Evolutionary conservation across 2,329 filamentous ascomycete species (phyloP).

Genomic region (Penicillium oxalicum): DNA sequence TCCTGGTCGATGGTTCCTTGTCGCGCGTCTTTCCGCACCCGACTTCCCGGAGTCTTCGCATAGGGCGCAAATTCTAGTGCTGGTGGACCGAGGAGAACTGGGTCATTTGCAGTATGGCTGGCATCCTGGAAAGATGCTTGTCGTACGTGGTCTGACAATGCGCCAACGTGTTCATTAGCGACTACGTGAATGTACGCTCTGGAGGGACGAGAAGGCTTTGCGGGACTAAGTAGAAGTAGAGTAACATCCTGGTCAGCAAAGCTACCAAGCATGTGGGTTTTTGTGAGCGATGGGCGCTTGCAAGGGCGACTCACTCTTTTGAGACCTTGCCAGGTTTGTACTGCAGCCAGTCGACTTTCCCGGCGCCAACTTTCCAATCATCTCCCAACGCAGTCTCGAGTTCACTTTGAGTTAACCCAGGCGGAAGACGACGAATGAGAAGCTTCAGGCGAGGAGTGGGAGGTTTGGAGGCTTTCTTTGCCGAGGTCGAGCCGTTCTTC

Average conservation of each 20-base stretch:
- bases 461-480: constrained; percentile 42
- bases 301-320: constrained; percentile 57
- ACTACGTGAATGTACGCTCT: constrained; percentile 77
- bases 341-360: constrained; percentile 77
- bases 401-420: constrained; percentile 74
- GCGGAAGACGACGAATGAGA: constrained; percentile 75
- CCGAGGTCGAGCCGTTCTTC: constrained; percentile 38
- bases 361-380: constrained; percentile 74
- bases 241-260: not conserved
- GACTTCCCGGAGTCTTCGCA: constrained; percentile 70
- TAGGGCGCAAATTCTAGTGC: constrained; percentile 76
- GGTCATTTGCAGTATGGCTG: constrained; percentile 65
- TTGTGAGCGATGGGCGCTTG: too few relatives aligned
- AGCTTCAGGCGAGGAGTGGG: constrained; percentile 69
- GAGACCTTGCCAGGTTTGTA: constrained; percentile 73
- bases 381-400: constrained; percentile 66
- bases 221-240: constrained; percentile 49
- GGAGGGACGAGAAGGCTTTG: constrained; percentile 75
- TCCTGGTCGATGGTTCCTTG: constrained; percentile 97
- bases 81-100: constrained; percentile 70
- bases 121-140: constrained; percentile 71
- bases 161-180: constrained; percentile 61
- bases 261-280: too few relatives aligned
- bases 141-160: constrained; percentile 66
- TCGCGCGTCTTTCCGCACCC: constrained; percentile 70